A percentile compares a stretch with the other conserved stretches of the same genome.
These are phyloP conservation scores for Citrus sp. DNA, from an alignment of 345 rosid species.

Conservation along the genomic window DNA sequence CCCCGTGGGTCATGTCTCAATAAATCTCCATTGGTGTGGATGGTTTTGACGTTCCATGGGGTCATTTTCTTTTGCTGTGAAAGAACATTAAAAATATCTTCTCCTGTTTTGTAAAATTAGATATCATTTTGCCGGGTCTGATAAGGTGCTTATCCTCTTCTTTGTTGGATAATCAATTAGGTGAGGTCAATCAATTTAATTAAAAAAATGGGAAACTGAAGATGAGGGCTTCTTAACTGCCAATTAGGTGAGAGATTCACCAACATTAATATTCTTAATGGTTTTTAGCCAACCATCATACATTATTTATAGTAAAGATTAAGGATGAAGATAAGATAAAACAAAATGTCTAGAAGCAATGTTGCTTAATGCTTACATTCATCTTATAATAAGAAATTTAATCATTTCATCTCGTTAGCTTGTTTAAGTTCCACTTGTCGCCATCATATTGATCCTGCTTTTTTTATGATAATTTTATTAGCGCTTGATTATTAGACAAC, in stretches of 20 bases:
- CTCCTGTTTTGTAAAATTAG: neutral
- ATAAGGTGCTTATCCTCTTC: neutral
- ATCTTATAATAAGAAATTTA: too few species aligned
- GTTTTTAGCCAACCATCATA: neutral
- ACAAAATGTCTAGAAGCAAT: neutral
- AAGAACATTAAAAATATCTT: conserved; percentile 15
- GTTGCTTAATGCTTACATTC: neutral
- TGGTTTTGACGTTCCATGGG: conserved; percentile 12
- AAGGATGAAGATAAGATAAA: neutral
- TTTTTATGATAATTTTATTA: neutral
- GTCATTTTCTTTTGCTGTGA: conserved; percentile 16
- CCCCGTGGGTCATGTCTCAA: conserved; percentile 30
- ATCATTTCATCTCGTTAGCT: neutral
- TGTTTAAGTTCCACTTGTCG: neutral
- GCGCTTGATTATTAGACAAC: neutral
- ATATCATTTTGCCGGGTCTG: too few species aligned
- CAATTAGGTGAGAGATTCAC: neutral
- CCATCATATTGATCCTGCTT: neutral
- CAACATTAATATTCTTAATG: neutral
- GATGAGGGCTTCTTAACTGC: neutral
- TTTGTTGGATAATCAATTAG: neutral
- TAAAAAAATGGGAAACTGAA: neutral
- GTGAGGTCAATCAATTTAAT: neutral
- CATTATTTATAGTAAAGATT: neutral
- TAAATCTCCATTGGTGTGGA: conserved; percentile 23